Conservation (phyloP, 2,329 filamentous ascomycete genomes). For the Westerdykella sp. region DNA sequence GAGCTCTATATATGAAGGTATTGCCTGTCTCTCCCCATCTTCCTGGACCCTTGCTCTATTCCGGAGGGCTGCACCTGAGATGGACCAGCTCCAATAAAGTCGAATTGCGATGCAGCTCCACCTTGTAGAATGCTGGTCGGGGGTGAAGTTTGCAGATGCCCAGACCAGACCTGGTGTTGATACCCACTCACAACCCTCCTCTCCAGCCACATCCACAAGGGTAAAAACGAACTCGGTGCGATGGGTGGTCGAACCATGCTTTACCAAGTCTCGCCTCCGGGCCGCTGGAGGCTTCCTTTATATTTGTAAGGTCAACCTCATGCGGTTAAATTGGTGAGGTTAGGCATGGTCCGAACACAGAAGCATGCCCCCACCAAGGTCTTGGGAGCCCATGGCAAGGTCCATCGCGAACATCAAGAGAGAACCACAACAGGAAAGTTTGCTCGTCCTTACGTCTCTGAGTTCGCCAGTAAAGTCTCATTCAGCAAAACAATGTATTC, state of each 20-base stretch:
- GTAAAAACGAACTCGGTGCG: neutral
- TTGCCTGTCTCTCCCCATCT: neutral
- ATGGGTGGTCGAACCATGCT: neutral
- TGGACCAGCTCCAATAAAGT: constrained; percentile 2
- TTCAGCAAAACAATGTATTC: too few relatives aligned
- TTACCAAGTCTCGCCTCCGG: constrained; percentile 1
- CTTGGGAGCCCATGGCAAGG: too few relatives aligned
- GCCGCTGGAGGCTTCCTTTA: constrained; percentile 1
- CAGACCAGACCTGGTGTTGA: neutral
- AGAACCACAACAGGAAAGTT: too few relatives aligned
- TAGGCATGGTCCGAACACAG: neutral
- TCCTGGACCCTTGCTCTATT: neutral
- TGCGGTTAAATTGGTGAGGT: constrained; percentile 4
- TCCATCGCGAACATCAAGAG: too few relatives aligned
- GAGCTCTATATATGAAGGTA: constrained; percentile 6
- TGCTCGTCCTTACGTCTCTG: too few relatives aligned
- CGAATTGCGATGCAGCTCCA: constrained; percentile 2
- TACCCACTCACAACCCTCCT: neutral
- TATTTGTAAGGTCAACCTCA: constrained; percentile 1
- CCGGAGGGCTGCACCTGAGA: constrained; percentile 3
- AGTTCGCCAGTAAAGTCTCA: too few relatives aligned
- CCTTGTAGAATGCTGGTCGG: neutral
- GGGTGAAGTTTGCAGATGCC: neutral
- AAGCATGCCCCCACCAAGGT: too few relatives aligned
- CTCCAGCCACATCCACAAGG: neutral